Evolutionary conservation across 23 red algal species (phyloP), one percentile per base, ranked within the genome.

Genomic region (Gracilaria gracilis): DNA sequence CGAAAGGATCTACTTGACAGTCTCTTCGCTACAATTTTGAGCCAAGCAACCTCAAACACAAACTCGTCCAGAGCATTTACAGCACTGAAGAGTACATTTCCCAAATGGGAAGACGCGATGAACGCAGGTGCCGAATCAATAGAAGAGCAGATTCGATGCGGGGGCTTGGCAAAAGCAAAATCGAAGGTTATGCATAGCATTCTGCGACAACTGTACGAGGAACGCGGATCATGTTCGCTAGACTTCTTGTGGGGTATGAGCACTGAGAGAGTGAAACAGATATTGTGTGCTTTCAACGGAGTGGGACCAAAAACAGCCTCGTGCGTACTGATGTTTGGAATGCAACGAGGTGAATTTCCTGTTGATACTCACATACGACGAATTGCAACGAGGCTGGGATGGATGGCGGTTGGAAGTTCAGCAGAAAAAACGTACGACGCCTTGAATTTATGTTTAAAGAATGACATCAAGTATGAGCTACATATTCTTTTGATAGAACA

Each of bases 281-380:
- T 34, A 25, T 77, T 98, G 27, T 89, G 82, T 51, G 29, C 39
- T 11, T 95, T 86, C 76, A 48, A 47, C 28, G 96, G 96, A 9
- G 92, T 98, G 0, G 96, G 96, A 14, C 86, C 84, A 5, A 98
- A 98, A 53, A 98, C 96, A 23, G 91, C 91, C 1, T 79, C 96
- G 9, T 98, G 96, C 59, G 96, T 98, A 35, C 64, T 88, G 1
- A 80, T 95, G 53, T 98, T 98, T 39, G 66, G 62, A 13, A 86
- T 98, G 39, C 39, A 64, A 36, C 70, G 93, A 19, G 48, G 53
- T 34, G 96, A 95, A 32, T 98, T 98, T 49, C 96, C 96, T 46
- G 96, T 95, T 36, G 91, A 93, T 66, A 95, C 93, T 4, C 96
- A 98, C 57, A 85, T 98, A 0, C 44, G 57, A 48, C 86, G 96